A percentile compares a stretch with the other conserved stretches of the same genome.
Conservation (phyloP, 192 early-diverging fungal genomes). For the Backusella liffmaniae region DNA sequence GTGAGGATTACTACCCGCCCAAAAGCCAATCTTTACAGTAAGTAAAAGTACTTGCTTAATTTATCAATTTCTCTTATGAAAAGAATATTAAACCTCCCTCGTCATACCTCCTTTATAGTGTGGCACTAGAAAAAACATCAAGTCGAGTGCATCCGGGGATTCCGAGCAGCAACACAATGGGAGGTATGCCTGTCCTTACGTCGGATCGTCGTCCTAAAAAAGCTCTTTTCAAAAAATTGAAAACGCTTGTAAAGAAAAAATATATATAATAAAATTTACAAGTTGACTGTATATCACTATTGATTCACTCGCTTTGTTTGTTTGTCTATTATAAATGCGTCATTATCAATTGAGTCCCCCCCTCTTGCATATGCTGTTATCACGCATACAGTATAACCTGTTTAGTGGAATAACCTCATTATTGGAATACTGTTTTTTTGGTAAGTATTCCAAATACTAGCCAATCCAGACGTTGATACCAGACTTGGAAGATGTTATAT, state of each 20-base stretch:
- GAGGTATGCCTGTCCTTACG: not conserved
- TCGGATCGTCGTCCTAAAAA: not conserved
- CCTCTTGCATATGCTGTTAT: not conserved
- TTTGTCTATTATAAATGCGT: not conserved
- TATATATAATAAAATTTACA: not conserved
- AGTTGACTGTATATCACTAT: not conserved
- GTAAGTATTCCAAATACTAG: too few species aligned
- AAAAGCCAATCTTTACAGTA: not conserved
- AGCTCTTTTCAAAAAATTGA: not conserved
- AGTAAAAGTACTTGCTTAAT: not conserved
- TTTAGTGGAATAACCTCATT: too few species aligned
- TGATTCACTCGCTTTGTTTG: not conserved
- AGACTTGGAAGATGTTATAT: too few species aligned
- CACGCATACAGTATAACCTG: too few species aligned
- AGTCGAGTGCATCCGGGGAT: not conserved
- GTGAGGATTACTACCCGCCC: slow-evolving; percentile 5
- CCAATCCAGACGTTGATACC: too few species aligned
- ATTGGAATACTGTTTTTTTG: too few species aligned
- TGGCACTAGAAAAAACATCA: not conserved
- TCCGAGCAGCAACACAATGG: not conserved
- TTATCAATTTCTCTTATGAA: not conserved
- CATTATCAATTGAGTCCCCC: not conserved
- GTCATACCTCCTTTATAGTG: not conserved
- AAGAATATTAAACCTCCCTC: not conserved
- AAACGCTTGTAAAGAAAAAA: slow-evolving; percentile 2